A percentile compares a stretch with the other conserved stretches of the same genome.
phyloP scores from a whole-genome alignment of 345 rosid genomes.

The Brassica incana region DNA sequence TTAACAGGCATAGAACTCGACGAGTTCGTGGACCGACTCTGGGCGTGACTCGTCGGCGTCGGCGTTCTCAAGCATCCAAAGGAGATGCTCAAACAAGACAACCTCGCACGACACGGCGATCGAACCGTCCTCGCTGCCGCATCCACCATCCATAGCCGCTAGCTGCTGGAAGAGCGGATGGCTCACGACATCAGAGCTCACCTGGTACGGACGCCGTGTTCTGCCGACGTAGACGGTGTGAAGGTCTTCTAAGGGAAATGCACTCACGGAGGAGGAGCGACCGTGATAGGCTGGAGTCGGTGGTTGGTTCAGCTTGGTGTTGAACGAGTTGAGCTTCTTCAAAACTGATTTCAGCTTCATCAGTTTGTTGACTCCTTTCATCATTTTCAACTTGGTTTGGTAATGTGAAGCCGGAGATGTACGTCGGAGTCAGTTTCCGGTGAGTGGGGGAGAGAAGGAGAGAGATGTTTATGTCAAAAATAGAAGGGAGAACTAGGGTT shows the following conservation, averaged over 20 bases:
- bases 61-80: conserved; percentile 89
- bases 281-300: conserved; percentile 33
- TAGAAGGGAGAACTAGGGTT: conserved; percentile 4
- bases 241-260: conserved; percentile 51
- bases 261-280: conserved; percentile 44
- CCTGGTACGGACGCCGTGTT: conserved; percentile 68
- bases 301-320: conserved; percentile 46
- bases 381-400: conserved; percentile 43
- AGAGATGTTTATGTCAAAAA: conserved; percentile 11
- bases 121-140: conserved; percentile 43
- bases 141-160: conserved; percentile 37
- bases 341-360: conserved; percentile 78
- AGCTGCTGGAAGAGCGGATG: conserved; percentile 57
- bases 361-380: conserved; percentile 70
- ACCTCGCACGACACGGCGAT: conserved; percentile 79
- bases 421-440: conserved; percentile 20
- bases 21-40: conserved; percentile 77
- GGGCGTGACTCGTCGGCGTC: conserved; percentile 70
- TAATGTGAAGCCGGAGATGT: not conserved
- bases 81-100: conserved; percentile 90
- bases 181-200: conserved; percentile 55
- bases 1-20: conserved; percentile 79
- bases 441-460: conserved; percentile 8
- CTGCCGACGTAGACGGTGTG: conserved; percentile 79
- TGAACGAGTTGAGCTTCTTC: conserved; percentile 81